phyloP scores from a whole-genome alignment of 768 basidiomycete genomes.

The Candolleomyces eurysporus region DNA sequence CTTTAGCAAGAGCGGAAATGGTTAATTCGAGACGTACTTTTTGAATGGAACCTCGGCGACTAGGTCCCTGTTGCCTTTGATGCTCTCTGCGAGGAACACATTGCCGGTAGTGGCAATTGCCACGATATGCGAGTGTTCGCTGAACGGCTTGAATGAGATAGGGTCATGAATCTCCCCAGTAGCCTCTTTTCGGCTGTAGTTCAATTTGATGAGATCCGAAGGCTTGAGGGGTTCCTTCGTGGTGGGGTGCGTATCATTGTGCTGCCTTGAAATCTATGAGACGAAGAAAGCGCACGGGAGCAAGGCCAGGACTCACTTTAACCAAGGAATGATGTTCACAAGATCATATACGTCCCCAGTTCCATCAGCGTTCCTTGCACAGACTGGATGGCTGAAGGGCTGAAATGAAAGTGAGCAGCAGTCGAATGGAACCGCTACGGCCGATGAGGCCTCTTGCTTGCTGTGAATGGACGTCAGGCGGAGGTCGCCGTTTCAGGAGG shows the following conservation, averaged over 20 bases:
- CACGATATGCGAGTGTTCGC: constrained; percentile 92
- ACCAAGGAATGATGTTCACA: constrained; percentile 91
- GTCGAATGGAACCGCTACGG: constrained; percentile 77
- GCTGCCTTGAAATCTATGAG: constrained; percentile 52
- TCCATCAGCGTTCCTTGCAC: constrained; percentile 78
- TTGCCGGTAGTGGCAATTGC: constrained; percentile 89
- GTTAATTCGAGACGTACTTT: constrained; percentile 46
- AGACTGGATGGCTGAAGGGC: constrained; percentile 86
- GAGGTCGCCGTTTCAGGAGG: constrained; percentile 6
- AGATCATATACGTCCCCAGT: constrained; percentile 84
- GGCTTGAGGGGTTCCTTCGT: constrained; percentile 72
- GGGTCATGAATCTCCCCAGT: constrained; percentile 92
- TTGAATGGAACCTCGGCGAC: constrained; percentile 82
- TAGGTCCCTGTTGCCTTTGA: constrained; percentile 85
- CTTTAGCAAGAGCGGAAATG: constrained; percentile 7
- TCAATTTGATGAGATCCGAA: constrained; percentile 71
- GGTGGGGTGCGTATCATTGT: constrained; percentile 76
- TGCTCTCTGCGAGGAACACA: constrained; percentile 89
- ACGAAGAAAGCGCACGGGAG: constrained; percentile 2
- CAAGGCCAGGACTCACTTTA: constrained; percentile 59
- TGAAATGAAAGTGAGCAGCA: constrained; percentile 91
- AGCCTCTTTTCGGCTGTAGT: constrained; percentile 78
- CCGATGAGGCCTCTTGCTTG: constrained; percentile 66
- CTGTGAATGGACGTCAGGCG: constrained; percentile 30
- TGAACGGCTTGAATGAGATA: constrained; percentile 97